Base-by-base conservation (phyloP, 805 yeast genomes). In the Candida sithepensis region DNA sequence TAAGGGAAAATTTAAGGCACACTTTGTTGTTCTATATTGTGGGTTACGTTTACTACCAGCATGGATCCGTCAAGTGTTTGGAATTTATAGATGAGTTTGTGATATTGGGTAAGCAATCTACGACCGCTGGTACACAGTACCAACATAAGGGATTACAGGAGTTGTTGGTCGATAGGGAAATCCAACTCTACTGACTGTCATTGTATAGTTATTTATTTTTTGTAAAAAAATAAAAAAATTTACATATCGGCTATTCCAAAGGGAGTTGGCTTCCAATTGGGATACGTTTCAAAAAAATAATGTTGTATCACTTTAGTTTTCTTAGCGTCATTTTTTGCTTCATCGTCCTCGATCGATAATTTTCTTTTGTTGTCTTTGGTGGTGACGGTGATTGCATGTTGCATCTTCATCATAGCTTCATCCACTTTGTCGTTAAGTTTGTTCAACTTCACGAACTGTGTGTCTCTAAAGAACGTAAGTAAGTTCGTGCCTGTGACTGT, bases 201-300 rank as follows among this genome's bases (percentile, higher is more conserved):
- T 30, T 7, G 14, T 12, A 12, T 30, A 30, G 4, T 30, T 30
- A 14, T 30, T 30, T 12, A 30, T 30, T 18, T 39, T n/a, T n/a
- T n/a, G n/a, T n/a, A n/a, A n/a, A n/a, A n/a, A n/a, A n/a, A n/a
- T n/a, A n/a, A n/a, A n/a, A n/a, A n/a, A n/a, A 10, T 12, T 23
- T 20, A 43, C 7, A 44, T 33, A 33, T 49, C 36, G 23, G 34
- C 46, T 18, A 37, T 36, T 4, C 87, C 87, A 63, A 81, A 80
- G 1, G 86, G 84, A 46, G 64, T 71, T 0, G 84, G 78, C 20
- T 59, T 58, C 85, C 85, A 82, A 32, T 69, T 53, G 0, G 61
- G 46, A 41, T 65, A 64, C 14, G 48, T 48, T 39, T 68, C 71
- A 54, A 75, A 72, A 4, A 66, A 37, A 20, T 38, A 49, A 28